A percentile compares a stretch with the other conserved stretches of the same genome.
Conservation (phyloP, 768 basidiomycete species). For the Tricholoma terreum region DNA sequence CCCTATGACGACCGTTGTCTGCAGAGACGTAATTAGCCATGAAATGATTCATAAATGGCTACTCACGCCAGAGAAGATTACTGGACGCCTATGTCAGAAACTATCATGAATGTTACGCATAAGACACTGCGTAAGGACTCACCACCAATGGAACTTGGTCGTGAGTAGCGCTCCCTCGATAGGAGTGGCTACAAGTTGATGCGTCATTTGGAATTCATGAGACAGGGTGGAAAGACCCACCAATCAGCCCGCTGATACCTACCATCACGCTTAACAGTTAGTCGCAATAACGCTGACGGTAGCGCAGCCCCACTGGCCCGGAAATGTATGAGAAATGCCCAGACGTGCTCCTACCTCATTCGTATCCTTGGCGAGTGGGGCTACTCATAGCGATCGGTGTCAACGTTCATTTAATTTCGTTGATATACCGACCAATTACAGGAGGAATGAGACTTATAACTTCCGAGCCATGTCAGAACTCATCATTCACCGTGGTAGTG, state of each 20-base stretch:
- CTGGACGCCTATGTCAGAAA: background rate
- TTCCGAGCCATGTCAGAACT: background rate
- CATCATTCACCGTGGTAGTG: conserved; percentile 43
- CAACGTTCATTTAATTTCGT: background rate
- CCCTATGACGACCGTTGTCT: background rate
- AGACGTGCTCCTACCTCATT: conserved; percentile 47
- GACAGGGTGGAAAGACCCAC: conserved; percentile 19
- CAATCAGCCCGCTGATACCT: conserved; percentile 31
- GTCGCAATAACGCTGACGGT: conserved; percentile 3
- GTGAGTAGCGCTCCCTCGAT: conserved; percentile 51
- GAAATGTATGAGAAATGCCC: conserved; percentile 40
- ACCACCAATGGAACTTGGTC: conserved; percentile 39
- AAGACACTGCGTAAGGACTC: background rate
- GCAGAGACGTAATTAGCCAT: background rate
- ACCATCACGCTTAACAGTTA: background rate
- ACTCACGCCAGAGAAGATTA: background rate
- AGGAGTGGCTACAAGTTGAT: conserved; percentile 33
- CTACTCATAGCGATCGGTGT: conserved; percentile 5
- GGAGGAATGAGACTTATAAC: conserved; percentile 22
- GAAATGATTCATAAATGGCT: background rate
- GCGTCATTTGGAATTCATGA: background rate
- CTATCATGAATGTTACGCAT: background rate
- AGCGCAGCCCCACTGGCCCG: conserved; percentile 25
- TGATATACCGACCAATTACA: conserved; percentile 23
- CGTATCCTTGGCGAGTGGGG: conserved; percentile 34